Evolutionary conservation across 129 eudicot genomes (phyloP), one percentile per base, ranked within the genome.

Genomic region (Centrapalus pauciflorus): DNA sequence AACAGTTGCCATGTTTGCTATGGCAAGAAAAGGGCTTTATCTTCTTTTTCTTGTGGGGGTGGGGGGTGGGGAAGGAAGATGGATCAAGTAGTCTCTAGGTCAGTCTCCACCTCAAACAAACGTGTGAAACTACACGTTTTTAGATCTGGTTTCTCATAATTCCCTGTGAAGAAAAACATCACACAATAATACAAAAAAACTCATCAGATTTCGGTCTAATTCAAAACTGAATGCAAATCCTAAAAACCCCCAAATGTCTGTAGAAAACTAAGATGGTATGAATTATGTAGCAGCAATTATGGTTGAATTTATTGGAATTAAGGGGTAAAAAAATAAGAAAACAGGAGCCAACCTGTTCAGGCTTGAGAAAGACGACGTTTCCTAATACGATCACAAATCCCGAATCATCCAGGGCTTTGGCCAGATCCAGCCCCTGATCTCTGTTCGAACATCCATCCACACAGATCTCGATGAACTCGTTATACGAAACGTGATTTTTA

Each of bases 311-410:
- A 34, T 57, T 1, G 7, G 41, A 33, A 73, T 21, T 3, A 32
- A 37, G 34, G 17, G 30, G n/a, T n/a, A n/a, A n/a, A n/a, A n/a
- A n/a, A n/a, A n/a, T n/a, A n/a, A n/a, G 16, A 35, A 66, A 38
- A 46, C 14, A 74, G 65, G 49, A 33, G 59, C 88, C 79, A 76
- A 94, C 99, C 99, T 94, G 88, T 50, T 89, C 79, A 79, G 97
- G 99, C 55, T 82, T 79, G 72, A 94, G 82, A 79, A 83, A 82
- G 2, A 94, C 99, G 43, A 82, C 69, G 71, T 82, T 75, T 8
- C 93, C 97, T 34, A 94, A 67, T 7, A 89, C 97, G 52, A 94
- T 84, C 16, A 94, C 97, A 0, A 78, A 78, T 7, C 97, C 99
- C 7, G 95, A 94, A 48, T 94, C 80, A 62, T 94, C 99, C 1